Evolutionary conservation across 2,329 filamentous ascomycete genomes (phyloP).

Genomic region (Leptodontidium sp.): DNA sequence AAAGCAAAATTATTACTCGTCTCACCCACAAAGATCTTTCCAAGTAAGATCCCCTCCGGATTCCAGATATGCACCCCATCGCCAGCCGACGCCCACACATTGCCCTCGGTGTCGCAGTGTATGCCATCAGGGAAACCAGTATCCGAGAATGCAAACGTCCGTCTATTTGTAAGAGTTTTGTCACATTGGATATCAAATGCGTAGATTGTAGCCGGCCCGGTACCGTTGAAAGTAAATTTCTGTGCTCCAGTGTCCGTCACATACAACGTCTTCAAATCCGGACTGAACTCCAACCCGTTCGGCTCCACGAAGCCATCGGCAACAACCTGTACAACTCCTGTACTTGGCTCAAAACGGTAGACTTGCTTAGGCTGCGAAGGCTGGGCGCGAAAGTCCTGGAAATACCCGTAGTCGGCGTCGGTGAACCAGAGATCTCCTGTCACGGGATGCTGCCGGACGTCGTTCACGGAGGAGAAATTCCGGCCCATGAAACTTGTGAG

Average conservation of each 20-base stretch:
- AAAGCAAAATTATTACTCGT: conserved; percentile 25
- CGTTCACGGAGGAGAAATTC: conserved; percentile 23
- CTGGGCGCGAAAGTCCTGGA: conserved; percentile 11
- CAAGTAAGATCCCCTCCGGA: conserved; percentile 14
- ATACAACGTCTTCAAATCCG: conserved; percentile 20
- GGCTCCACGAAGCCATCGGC: conserved; percentile 20
- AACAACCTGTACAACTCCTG: conserved; percentile 16
- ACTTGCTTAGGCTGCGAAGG: conserved; percentile 20
- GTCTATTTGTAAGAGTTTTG: conserved; percentile 3
- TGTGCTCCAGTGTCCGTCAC: conserved; percentile 21
- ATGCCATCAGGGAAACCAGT: conserved; percentile 17
- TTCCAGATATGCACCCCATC: conserved; percentile 22
- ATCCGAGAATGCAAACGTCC: conserved; percentile 19
- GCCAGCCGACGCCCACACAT: conserved; percentile 18
- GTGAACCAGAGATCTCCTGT: conserved; percentile 25
- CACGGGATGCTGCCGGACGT: conserved; percentile 20
- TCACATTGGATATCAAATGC: conserved; percentile 12
- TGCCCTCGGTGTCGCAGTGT: conserved; percentile 21
- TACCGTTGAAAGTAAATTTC: conserved; percentile 15
- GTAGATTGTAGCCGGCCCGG: conserved; percentile 17
- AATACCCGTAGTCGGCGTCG: conserved; percentile 20
- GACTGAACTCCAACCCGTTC: conserved; percentile 21
- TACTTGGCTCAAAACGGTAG: conserved; percentile 20
- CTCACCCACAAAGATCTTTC: conserved; percentile 24
- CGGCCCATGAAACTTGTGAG: conserved; percentile 19